These are phyloP conservation scores for Rubroboletus pulcherrimus DNA, from an alignment of 768 basidiomycete species.

Conservation along the genomic window DNA sequence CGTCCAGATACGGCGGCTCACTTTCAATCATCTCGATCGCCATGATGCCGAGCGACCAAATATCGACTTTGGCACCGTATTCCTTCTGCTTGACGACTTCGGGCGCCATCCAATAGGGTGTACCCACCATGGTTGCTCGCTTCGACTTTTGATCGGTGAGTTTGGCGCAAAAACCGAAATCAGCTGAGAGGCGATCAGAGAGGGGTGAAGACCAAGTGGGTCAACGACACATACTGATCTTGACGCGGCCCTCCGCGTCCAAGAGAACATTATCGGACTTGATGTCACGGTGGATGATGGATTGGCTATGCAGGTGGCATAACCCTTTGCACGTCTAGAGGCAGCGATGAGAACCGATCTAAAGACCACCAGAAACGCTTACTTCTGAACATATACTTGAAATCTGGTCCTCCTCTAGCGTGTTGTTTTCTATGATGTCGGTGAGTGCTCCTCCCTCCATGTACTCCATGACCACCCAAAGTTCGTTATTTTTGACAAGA, in stretches of 20 bases:
- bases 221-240: slow-evolving; percentile 75
- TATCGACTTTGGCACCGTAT: slow-evolving; percentile 94
- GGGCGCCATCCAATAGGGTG: slow-evolving; percentile 99
- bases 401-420: slow-evolving; percentile 92
- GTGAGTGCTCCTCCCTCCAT: slow-evolving; percentile 98
- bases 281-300: slow-evolving; percentile 96
- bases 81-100: slow-evolving; percentile 97
- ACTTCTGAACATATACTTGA: slow-evolving; percentile 90
- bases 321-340: slow-evolving; percentile 90
- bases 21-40: slow-evolving; percentile 99
- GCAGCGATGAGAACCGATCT: neutral
- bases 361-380: slow-evolving; percentile 24
- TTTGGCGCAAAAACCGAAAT: slow-evolving; percentile 96
- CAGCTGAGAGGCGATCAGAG: slow-evolving; percentile 53
- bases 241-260: slow-evolving; percentile 88
- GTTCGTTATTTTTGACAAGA: slow-evolving; percentile 80
- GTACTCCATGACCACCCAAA: slow-evolving; percentile 99
- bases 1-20: slow-evolving; percentile 93
- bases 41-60: slow-evolving; percentile 98
- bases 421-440: slow-evolving; percentile 97
- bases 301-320: slow-evolving; percentile 87
- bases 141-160: slow-evolving; percentile 95
- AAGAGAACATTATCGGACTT: slow-evolving; percentile 95
- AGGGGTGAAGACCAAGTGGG: neutral
- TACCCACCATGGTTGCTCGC: slow-evolving; percentile 97